Evolutionary conservation across 768 basidiomycete species (phyloP).

Genomic region (Epithele typhae): DNA sequence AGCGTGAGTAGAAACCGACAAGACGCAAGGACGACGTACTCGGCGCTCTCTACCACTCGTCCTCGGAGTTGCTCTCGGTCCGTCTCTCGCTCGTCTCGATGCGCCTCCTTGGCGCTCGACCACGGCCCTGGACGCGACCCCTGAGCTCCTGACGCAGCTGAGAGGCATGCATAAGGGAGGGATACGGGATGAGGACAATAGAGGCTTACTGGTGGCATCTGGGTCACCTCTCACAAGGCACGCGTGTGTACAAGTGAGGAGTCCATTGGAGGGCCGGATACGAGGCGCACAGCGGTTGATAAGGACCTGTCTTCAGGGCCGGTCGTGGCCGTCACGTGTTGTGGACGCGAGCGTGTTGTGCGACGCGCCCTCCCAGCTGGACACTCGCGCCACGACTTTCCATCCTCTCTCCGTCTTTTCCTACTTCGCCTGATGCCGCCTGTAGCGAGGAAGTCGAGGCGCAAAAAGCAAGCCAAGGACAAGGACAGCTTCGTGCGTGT

Average conservation of each 20-base stretch:
- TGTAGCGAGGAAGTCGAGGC: background rate
- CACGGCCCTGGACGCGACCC: too few relatives aligned
- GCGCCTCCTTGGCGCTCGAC: too few relatives aligned
- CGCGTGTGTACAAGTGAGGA: background rate
- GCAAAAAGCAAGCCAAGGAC: background rate
- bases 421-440: background rate
- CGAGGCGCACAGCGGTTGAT: background rate
- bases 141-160: too few relatives aligned
- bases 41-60: too few relatives aligned
- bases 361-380: too few relatives aligned
- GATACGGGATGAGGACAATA: too few relatives aligned
- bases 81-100: too few relatives aligned
- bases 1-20: too few relatives aligned
- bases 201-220: conserved; percentile 5
- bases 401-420: background rate
- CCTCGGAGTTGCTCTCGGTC: too few relatives aligned
- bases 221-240: conserved; percentile 5
- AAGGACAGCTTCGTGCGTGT: conserved; percentile 1
- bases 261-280: conserved; percentile 9
- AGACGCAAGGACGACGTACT: too few relatives aligned
- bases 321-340: conserved; percentile 2
- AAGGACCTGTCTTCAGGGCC: conserved; percentile 3
- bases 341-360: conserved; percentile 8
- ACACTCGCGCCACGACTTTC: background rate
- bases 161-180: too few relatives aligned